Percentiles rank a stretch among this genome's conserved stretches.
Evolutionary conservation across 306 rosid species (phyloP).

Genomic region (Fragaria nilgerrensis): DNA sequence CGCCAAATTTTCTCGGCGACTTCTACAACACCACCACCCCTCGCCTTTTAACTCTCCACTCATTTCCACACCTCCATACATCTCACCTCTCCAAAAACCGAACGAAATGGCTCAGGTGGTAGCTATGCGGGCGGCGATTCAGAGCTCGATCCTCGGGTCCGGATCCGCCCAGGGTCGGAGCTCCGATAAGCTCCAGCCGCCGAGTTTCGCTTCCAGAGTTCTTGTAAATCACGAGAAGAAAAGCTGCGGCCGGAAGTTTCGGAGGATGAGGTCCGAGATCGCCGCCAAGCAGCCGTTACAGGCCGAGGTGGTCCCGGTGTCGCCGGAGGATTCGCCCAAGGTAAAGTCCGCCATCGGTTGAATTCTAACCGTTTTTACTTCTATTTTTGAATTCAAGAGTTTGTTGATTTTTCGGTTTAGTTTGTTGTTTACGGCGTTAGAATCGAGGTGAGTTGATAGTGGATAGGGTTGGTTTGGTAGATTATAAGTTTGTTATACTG

Average conservation of each 20-base stretch:
- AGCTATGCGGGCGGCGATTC: slow-evolving; percentile 53
- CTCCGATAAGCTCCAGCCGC: slow-evolving; percentile 48
- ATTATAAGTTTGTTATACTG: no score
- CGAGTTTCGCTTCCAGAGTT: slow-evolving; percentile 37
- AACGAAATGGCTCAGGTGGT: slow-evolving; percentile 70
- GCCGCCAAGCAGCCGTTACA: slow-evolving; percentile 55
- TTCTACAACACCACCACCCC: slow-evolving; percentile 35
- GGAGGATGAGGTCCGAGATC: slow-evolving; percentile 29
- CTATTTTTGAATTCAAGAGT: no score
- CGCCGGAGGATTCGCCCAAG: slow-evolving; percentile 70
- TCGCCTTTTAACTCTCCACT: slow-evolving; percentile 4
- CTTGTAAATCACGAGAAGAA: slow-evolving; percentile 19
- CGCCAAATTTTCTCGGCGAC: slow-evolving; percentile 51
- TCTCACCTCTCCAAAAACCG: not conserved
- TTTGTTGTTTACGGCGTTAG: no score
- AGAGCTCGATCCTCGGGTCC: slow-evolving; percentile 40
- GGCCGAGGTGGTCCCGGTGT: slow-evolving; percentile 61
- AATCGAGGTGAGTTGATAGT: no score
- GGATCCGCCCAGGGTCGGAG: slow-evolving; percentile 43
- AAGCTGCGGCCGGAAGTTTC: slow-evolving; percentile 6
- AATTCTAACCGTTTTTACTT: no score
- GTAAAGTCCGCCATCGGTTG: slow-evolving; percentile 7
- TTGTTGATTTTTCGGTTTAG: no score
- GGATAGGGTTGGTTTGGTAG: no score
- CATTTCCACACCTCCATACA: not conserved